These are phyloP conservation scores for Coemansia asiatica DNA, from an alignment of 192 early-diverging fungal genomes.

Conservation along the genomic window DNA sequence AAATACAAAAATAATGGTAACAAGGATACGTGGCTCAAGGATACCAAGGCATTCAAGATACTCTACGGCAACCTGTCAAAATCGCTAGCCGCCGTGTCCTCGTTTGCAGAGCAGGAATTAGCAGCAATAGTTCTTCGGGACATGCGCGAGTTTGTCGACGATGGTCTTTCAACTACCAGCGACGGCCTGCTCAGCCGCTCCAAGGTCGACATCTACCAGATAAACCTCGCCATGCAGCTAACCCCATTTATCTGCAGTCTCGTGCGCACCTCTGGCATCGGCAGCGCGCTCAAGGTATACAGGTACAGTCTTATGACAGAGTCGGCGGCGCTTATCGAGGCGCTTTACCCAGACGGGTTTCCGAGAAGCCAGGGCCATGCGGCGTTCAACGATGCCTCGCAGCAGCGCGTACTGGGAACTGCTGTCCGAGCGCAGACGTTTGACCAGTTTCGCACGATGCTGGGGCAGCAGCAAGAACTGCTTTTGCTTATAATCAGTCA, in stretches of 20 bases:
- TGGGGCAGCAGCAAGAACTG: constrained; percentile 73
- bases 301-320: constrained; percentile 75
- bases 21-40: constrained; percentile 9
- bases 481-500: constrained; percentile 75
- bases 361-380: constrained; percentile 47
- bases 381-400: constrained; percentile 30
- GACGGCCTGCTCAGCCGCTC: constrained; percentile 21
- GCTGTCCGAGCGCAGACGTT: constrained; percentile 80
- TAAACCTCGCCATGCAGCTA: constrained; percentile 57
- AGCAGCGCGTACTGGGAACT: constrained; percentile 53
- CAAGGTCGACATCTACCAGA: constrained; percentile 52
- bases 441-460: constrained; percentile 76
- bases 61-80: constrained; percentile 30
- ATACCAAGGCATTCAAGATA: constrained; percentile 32
- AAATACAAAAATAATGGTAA: constrained; percentile 15
- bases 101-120: constrained; percentile 45
- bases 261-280: constrained; percentile 69
- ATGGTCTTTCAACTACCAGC: constrained; percentile 33
- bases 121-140: constrained; percentile 50
- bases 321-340: constrained; percentile 74
- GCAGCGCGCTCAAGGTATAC: constrained; percentile 68
- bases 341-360: constrained; percentile 57
- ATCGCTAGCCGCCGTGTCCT: constrained; percentile 16
- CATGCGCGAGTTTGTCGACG: constrained; percentile 52
- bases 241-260: constrained; percentile 76